phyloP scores from a whole-genome alignment of 1,284 basidiomycete species.

The Pisolithus thermaeus region DNA sequence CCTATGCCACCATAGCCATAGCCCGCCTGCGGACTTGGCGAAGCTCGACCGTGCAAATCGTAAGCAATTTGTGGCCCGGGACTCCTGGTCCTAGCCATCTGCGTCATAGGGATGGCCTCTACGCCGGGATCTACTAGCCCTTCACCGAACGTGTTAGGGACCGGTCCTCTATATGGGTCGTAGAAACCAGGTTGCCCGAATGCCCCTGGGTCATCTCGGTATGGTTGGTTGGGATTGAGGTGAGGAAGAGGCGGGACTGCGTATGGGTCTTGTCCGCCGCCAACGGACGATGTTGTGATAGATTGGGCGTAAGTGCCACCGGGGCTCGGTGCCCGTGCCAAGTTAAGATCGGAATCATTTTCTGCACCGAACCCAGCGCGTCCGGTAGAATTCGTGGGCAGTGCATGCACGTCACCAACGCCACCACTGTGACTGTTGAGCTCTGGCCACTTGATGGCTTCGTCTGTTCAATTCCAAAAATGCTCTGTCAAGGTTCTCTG shows the following conservation, averaged over 20 bases:
- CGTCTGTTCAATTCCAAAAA: conserved; percentile 40
- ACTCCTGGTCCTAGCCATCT: conserved; percentile 48
- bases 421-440: conserved; percentile 56
- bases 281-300: conserved; percentile 43
- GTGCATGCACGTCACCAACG: conserved; percentile 44
- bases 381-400: conserved; percentile 60
- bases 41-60: conserved; percentile 28
- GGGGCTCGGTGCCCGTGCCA: conserved; percentile 44
- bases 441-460: conserved; percentile 85
- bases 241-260: conserved; percentile 81
- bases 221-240: conserved; percentile 69
- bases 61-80: conserved; percentile 36
- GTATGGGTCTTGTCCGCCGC: conserved; percentile 56
- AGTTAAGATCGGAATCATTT: conserved; percentile 52
- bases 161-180: conserved; percentile 71
- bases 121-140: conserved; percentile 27
- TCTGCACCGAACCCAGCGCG: conserved; percentile 54
- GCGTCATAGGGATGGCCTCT: conserved; percentile 74
- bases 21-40: conserved; percentile 35
- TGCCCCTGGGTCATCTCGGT: conserved; percentile 60
- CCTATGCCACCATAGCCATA: conserved; percentile 25
- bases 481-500: conserved; percentile 4
- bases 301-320: conserved; percentile 39
- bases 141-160: conserved; percentile 59
- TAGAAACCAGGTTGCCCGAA: conserved; percentile 46